Conservation (phyloP, 208 protist genomes). For the Leptomonas pyrrhocoris region DNA sequence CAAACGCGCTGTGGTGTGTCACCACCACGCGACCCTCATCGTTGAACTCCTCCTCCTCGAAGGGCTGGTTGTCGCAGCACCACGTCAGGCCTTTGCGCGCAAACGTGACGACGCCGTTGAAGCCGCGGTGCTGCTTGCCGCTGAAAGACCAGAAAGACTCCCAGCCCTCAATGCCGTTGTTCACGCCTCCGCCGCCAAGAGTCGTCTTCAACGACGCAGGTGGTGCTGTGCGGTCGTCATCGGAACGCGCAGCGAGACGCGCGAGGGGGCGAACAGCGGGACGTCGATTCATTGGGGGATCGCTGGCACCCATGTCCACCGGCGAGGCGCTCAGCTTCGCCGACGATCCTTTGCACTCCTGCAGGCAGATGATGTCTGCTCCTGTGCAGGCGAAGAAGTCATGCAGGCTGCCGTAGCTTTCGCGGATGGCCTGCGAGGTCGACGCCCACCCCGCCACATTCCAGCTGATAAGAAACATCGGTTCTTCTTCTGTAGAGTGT, state of each 20-base stretch:
- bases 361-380: slow-evolving; percentile 84
- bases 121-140: slow-evolving; percentile 64
- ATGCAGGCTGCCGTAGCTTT: slow-evolving; percentile 76
- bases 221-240: too few species aligned
- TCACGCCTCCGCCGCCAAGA: slow-evolving; percentile 3
- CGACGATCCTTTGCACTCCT: slow-evolving; percentile 83
- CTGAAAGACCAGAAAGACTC: slow-evolving; percentile 89
- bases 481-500: background rate
- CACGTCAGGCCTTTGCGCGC: slow-evolving; percentile 68
- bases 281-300: slow-evolving; percentile 31
- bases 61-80: slow-evolving; percentile 66
- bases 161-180: slow-evolving; percentile 63
- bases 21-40: slow-evolving; percentile 85
- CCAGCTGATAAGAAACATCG: slow-evolving; percentile 91
- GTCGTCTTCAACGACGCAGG: background rate
- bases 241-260: background rate
- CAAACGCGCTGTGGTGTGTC: slow-evolving; percentile 76
- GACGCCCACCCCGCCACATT: slow-evolving; percentile 90
- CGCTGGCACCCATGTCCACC: slow-evolving; percentile 69
- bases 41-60: slow-evolving; percentile 69
- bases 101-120: slow-evolving; percentile 91
- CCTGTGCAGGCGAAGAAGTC: slow-evolving; percentile 66
- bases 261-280: slow-evolving; percentile 17
- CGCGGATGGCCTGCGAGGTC: slow-evolving; percentile 62
- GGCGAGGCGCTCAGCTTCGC: slow-evolving; percentile 57